A percentile compares a stretch with the other conserved stretches of the same genome.
These are phyloP conservation scores for Fragosphaeria purpurea DNA, from an alignment of 2,329 filamentous ascomycete genomes.

Conservation along the genomic window DNA sequence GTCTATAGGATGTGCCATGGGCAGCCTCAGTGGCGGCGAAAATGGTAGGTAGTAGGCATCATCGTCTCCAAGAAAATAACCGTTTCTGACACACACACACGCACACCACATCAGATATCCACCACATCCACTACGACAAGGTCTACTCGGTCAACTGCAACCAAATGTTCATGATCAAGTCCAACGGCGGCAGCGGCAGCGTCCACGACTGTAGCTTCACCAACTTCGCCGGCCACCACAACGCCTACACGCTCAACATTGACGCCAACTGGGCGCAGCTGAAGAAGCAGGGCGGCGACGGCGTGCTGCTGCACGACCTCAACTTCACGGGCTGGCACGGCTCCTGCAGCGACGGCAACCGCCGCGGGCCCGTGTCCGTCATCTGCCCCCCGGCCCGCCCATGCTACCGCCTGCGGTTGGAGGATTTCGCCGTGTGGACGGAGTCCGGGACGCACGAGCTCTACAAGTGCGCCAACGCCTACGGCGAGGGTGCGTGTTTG, in stretches of 20 bases:
- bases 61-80: background rate
- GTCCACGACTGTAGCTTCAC: constrained; percentile 41
- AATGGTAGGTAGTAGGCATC: constrained; percentile 17
- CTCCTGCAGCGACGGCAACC: constrained; percentile 35
- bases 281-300: constrained; percentile 27
- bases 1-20: constrained; percentile 40
- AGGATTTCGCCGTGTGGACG: constrained; percentile 16
- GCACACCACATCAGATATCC: constrained; percentile 27
- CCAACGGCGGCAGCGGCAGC: constrained; percentile 44
- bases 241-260: constrained; percentile 47
- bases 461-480: constrained; percentile 14
- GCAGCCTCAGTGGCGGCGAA: constrained; percentile 36
- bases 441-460: constrained; percentile 9
- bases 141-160: constrained; percentile 50
- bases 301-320: constrained; percentile 42
- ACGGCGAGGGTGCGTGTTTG: constrained; percentile 14
- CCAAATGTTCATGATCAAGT: constrained; percentile 56
- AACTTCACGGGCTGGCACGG: constrained; percentile 47
- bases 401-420: constrained; percentile 13
- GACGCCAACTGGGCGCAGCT: constrained; percentile 38
- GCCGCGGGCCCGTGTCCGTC: constrained; percentile 43
- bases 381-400: constrained; percentile 13
- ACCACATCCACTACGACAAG: constrained; percentile 43
- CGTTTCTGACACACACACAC: background rate
- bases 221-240: constrained; percentile 51